Percentiles rank a stretch among this genome's conserved stretches.
phyloP scores from a whole-genome alignment of 371 early-diverging fungal species.

The Syncephalastrum monosporum region DNA sequence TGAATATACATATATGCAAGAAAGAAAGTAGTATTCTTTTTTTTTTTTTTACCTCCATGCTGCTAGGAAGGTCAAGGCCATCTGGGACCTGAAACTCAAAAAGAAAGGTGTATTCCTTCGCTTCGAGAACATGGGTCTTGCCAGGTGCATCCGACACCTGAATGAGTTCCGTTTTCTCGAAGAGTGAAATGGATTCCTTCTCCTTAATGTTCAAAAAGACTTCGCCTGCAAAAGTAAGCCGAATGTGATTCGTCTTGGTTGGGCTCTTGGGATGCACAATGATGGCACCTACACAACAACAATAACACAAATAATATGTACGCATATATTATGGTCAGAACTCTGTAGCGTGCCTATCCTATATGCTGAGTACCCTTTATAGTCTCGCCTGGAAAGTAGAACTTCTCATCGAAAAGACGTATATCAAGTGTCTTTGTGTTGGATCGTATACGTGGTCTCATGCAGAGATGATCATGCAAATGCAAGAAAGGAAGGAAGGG shows the following conservation, averaged over 20 bases:
- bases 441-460: too few relatives aligned
- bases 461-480: too few relatives aligned
- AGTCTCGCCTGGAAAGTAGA: conserved; percentile 48
- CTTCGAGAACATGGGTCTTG: conserved; percentile 28
- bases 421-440: conserved; percentile 34
- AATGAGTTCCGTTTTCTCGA: conserved; percentile 27
- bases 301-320: too few relatives aligned
- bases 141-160: conserved; percentile 15
- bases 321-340: too few relatives aligned
- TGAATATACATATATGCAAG: not conserved
- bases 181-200: conserved; percentile 36
- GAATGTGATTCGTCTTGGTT: conserved; percentile 44
- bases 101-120: conserved; percentile 36
- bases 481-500: too few relatives aligned
- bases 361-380: conserved; percentile 34
- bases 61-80: conserved; percentile 39
- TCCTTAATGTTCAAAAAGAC: conserved; percentile 35
- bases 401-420: conserved; percentile 45
- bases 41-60: conserved; percentile 39
- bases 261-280: conserved; percentile 38
- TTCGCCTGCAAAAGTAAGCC: conserved; percentile 37
- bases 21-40: not conserved
- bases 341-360: too few relatives aligned
- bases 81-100: conserved; percentile 45
- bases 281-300: conserved; percentile 26